These are phyloP conservation scores for Malus fusca DNA, from an alignment of 306 rosid genomes.

Conservation along the genomic window DNA sequence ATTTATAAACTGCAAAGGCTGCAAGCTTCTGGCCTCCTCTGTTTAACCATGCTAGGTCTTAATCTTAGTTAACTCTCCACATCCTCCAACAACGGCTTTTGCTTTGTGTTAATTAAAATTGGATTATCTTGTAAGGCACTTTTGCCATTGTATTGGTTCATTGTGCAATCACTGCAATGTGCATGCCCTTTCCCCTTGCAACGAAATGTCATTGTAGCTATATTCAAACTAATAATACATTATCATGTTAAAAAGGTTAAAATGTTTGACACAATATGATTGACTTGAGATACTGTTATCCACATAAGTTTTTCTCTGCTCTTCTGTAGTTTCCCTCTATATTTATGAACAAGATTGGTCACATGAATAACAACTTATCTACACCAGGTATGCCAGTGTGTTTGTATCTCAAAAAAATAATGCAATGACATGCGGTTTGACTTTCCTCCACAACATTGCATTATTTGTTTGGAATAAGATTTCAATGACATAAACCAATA, in stretches of 20 bases:
- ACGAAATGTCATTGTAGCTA: no score
- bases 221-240: no score
- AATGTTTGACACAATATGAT: no score
- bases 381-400: accelerated
- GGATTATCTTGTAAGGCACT: neutral
- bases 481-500: neutral
- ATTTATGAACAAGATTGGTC: neutral
- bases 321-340: no score
- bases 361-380: neutral
- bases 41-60: constrained; percentile 23
- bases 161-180: neutral
- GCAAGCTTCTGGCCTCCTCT: constrained; percentile 20
- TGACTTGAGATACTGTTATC: no score
- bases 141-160: neutral
- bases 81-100: constrained; percentile 12
- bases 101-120: constrained; percentile 9
- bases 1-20: constrained; percentile 40
- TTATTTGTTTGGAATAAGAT: neutral
- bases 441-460: neutral
- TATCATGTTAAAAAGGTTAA: neutral
- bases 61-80: constrained; percentile 27
- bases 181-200: neutral
- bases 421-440: neutral
- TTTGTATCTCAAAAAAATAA: neutral
- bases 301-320: no score